Conservation (phyloP, 2,329 filamentous ascomycete species). For the Aspergillus ochraceus region DNA sequence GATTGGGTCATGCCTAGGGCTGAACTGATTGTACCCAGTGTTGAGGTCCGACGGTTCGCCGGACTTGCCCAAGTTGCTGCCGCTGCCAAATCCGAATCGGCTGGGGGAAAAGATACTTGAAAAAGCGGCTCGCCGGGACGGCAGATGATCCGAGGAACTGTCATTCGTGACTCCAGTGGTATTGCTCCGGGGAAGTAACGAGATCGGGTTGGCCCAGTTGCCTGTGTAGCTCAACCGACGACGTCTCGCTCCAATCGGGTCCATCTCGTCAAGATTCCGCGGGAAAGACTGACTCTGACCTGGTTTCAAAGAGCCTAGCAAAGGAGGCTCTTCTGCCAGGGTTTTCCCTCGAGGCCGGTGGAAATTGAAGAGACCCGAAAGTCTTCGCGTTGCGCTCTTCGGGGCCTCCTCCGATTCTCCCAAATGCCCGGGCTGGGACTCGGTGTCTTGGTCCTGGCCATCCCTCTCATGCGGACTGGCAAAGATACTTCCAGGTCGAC, state of each 20-base stretch:
- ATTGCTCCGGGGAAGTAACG: conserved; percentile 47
- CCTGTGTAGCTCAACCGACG: conserved; percentile 59
- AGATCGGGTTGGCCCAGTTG: conserved; percentile 54
- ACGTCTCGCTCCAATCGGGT: conserved; percentile 50
- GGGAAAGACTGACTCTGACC: conserved; percentile 66
- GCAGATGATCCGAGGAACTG: conserved; percentile 41
- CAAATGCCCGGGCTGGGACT: conserved; percentile 34
- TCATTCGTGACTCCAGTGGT: conserved; percentile 43
- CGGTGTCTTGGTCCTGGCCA: conserved; percentile 38
- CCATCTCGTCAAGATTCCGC: conserved; percentile 52
- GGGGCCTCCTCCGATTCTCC: conserved; percentile 33
- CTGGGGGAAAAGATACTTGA: conserved; percentile 46
- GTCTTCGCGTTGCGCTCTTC: conserved; percentile 52
- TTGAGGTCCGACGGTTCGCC: conserved; percentile 35
- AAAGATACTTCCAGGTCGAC: conserved; percentile 46
- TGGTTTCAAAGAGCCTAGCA: conserved; percentile 58
- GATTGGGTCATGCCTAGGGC: conserved; percentile 47
- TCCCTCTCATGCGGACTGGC: conserved; percentile 45
- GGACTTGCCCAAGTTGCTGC: conserved; percentile 28
- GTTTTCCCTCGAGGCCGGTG: conserved; percentile 64
- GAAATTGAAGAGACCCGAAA: conserved; percentile 58
- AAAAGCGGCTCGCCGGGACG: conserved; percentile 42
- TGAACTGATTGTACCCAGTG: conserved; percentile 49
- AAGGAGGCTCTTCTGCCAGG: conserved; percentile 57
- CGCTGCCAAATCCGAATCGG: conserved; percentile 37